These are phyloP conservation scores for Gilbertella persicaria DNA, from an alignment of 371 early-diverging fungal genomes.

Conservation along the genomic window DNA sequence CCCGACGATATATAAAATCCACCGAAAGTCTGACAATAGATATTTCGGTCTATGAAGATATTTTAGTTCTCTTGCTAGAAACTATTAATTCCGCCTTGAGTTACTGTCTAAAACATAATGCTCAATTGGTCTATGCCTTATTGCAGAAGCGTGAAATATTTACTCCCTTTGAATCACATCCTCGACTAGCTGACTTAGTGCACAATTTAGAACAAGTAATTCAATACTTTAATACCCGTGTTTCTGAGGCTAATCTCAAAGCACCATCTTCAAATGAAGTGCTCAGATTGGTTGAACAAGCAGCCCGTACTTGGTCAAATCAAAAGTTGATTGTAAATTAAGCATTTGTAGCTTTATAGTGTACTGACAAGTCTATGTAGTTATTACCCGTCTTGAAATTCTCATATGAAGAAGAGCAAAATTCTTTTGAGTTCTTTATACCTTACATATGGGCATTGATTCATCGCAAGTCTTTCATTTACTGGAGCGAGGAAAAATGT, in stretches of 20 bases:
- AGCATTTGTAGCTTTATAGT: neutral
- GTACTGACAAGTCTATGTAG: slow-evolving; percentile 14
- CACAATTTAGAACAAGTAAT: slow-evolving; percentile 69
- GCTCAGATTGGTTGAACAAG: slow-evolving; percentile 63
- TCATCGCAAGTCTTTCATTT: slow-evolving; percentile 60
- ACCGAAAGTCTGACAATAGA: slow-evolving; percentile 40
- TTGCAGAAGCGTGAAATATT: slow-evolving; percentile 72
- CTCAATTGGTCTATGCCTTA: slow-evolving; percentile 74
- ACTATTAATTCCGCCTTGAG: slow-evolving; percentile 69
- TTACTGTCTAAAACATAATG: slow-evolving; percentile 66
- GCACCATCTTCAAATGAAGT: slow-evolving; percentile 71
- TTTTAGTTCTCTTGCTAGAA: slow-evolving; percentile 68
- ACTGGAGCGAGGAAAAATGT: slow-evolving; percentile 72
- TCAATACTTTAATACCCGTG: slow-evolving; percentile 61
- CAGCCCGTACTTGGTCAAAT: slow-evolving; percentile 70
- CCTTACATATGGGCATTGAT: slow-evolving; percentile 75
- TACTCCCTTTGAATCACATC: slow-evolving; percentile 52
- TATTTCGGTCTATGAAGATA: slow-evolving; percentile 64
- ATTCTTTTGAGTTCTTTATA: slow-evolving; percentile 66
- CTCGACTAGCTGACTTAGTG: slow-evolving; percentile 60
- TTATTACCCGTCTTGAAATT: slow-evolving; percentile 63
- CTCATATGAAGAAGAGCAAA: slow-evolving; percentile 66
- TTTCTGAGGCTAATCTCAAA: slow-evolving; percentile 66
- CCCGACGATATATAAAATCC: slow-evolving; percentile 66
- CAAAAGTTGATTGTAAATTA: slow-evolving; percentile 51